Base-by-base conservation (phyloP, 2,329 filamentous ascomycete genomes). In the Coniochaeta sp. region DNA sequence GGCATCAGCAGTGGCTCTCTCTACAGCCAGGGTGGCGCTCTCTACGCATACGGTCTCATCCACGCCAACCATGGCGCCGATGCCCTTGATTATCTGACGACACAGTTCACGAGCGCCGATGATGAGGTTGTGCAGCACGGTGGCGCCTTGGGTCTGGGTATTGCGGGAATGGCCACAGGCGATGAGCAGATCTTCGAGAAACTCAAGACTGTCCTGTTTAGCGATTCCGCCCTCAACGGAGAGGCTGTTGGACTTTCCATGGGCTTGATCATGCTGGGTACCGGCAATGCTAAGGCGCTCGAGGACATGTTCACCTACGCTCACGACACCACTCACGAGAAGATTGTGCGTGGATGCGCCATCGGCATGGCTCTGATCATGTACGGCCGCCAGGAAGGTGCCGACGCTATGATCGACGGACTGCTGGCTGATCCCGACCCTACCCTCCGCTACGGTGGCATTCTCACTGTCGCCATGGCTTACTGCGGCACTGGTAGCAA, bases 401-500 rank as follows among this genome's bases (percentile, higher is more conserved):
- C 94, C 12, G 94, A 99, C 69, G 88, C 94, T 63, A 81, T 97
- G 61, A 95, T 99, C 58, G 92, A 95, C 64, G 91, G 89, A 47
- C 83, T 99, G 2, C 79, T 99, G 31, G 91, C 90, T 57, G 94
- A 99, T 61, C 89, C 94, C 1, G 92, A 99, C 65, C 90, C 94
- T 59, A 92, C 90, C 7, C 78, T 99, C 55, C 85, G 94, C 59
- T 99, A 99, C 61, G 94, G 94, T 67, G 94, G 94, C 75, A 96
- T 99, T 68, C 90, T 99, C 83, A 96, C 94, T n/a, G 89, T 99
- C 53, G 94, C 94, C 49, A 78, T 99, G 66, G 94, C 94, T 16
- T 99, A 99, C 74, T 96, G 92, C 65, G 94, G 94, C 53, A 96
- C 89, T 35, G 89, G 92, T 58, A 96, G 91, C 80, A 99, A 99